Evolutionary conservation across 2,329 filamentous ascomycete species (phyloP), one percentile per base, ranked within the genome.

Genomic region (Epichloe hybrida): DNA sequence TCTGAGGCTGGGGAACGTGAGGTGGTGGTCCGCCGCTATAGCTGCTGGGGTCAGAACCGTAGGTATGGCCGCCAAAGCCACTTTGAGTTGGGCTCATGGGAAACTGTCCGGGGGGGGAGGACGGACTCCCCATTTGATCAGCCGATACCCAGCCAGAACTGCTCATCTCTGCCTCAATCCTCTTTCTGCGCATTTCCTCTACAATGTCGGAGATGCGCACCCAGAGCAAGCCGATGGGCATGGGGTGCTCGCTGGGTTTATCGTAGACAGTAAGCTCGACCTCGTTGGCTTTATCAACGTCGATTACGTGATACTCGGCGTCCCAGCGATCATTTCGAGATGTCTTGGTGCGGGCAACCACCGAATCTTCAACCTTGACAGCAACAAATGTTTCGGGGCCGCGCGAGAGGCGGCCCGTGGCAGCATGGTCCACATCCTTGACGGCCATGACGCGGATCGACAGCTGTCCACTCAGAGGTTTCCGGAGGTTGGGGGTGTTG

Each of bases 231-330:
- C 85, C 93, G 61, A 98, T 95, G 40, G 93, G 93, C 48, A 94
- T 82, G 13, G 90, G 84, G 59, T 95, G 86, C 60, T 96, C 90
- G 55, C 84, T 83, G 2, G 89, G 84, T 70, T 95, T 96, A 66
- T 98, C 93, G 67, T 98, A 98, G 9, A 98, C 90, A 0, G 89
- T 97, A 50, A 98, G 80, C 65, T 98, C 93, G 54, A 98, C 88
- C 69, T 98, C 93, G 67, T 98, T 98, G 49, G 93, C 93, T 72
- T 97, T 97, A 69, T 97, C 91, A 51, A 98, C 93, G 56, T 93
- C 88, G 54, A 98, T 84, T 52, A 83, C 89, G 67, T 96, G 93
- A 37, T 83, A 80, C 69, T 98, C 93, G 58, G 88, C 87, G 42
- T 89, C 83, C 91, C 91, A 98, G 61, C 81, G 81, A 68, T 98